phyloP scores from a whole-genome alignment of 495 filamentous ascomycete species.

The Parathielavia appendiculata region DNA sequence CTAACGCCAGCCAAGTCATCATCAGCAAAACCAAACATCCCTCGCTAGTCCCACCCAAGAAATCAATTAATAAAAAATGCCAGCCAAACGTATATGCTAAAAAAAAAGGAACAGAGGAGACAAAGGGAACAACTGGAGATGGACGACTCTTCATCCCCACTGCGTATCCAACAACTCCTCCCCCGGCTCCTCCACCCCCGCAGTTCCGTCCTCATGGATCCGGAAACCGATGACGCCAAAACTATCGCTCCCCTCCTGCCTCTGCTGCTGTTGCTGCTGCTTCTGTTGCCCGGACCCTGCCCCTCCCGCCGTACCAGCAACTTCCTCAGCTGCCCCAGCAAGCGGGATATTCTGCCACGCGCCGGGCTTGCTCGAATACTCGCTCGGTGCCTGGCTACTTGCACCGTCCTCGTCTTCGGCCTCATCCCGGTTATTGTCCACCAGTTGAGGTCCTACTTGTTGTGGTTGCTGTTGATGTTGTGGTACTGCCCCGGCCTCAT shows the following conservation, averaged over 20 bases:
- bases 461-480: background rate
- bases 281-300: background rate
- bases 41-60: too few species aligned
- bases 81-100: background rate
- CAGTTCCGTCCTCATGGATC: slow-evolving; percentile 28
- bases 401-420: slow-evolving; percentile 8
- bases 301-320: background rate
- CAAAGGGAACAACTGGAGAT: background rate
- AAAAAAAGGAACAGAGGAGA: background rate
- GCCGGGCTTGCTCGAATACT: slow-evolving; percentile 28
- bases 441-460: background rate
- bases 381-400: slow-evolving; percentile 30
- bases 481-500: background rate
- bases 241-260: background rate
- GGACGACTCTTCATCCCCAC: background rate
- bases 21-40: too few species aligned
- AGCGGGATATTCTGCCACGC: slow-evolving; percentile 13
- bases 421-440: background rate
- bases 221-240: slow-evolving; percentile 23
- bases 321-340: background rate
- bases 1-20: too few species aligned
- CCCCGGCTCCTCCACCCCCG: background rate
- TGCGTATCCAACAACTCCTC: slow-evolving; percentile 13
- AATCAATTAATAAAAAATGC: too few species aligned
- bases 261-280: slow-evolving; percentile 1